Evolutionary conservation across 495 filamentous ascomycete genomes (phyloP), one percentile per base, ranked within the genome.

Genomic region (Podospora pseudocomata): DNA sequence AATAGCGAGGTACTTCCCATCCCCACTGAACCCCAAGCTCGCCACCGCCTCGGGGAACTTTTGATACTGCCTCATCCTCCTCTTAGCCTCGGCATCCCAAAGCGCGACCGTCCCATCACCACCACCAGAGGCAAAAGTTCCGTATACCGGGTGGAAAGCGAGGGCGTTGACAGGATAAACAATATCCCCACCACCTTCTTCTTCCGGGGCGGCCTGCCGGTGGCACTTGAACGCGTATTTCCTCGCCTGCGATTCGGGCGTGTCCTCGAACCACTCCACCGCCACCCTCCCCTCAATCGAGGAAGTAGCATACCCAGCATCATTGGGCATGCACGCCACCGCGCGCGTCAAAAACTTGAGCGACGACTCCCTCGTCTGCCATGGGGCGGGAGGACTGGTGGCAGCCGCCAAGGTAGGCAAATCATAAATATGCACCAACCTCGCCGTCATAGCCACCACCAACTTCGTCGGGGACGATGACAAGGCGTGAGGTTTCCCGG

Each of bases 151-250:
- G 81, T 99, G 94, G 80, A 97, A 99, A 0, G 92, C 86, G 0
- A 99, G 85, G 15, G 94, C 90, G 78, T 99, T 96, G 72, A 99
- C 94, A 0, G 95, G 95, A 74, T 95, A 99, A 7, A 99, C 92
- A 11, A 97, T 84, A 76, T 99, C 95, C 32, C 89, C 90, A 59
- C 91, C 87, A 44, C 82, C 85, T 2, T 79, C 77, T n/a, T 77
- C 76, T 16, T 79, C 78, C 54, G 76, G 73, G 26, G 74, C 75
- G 2, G 81, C 80, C 77, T 95, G 90, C 13, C 95, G 88, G 79
- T 99, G 95, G 79, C 95, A 99, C 77, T 99, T 99, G 84, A 99
- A 99, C 11, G 95, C 95, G 82, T 97, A 99, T 74, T 97, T 98
- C 66, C 94, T 85, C 19, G 90, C 90, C 78, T 97, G 92, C 4